A percentile compares a stretch with the other conserved stretches of the same genome.
Conservation (phyloP, 768 basidiomycete genomes). For the Trametes cingulata region DNA sequence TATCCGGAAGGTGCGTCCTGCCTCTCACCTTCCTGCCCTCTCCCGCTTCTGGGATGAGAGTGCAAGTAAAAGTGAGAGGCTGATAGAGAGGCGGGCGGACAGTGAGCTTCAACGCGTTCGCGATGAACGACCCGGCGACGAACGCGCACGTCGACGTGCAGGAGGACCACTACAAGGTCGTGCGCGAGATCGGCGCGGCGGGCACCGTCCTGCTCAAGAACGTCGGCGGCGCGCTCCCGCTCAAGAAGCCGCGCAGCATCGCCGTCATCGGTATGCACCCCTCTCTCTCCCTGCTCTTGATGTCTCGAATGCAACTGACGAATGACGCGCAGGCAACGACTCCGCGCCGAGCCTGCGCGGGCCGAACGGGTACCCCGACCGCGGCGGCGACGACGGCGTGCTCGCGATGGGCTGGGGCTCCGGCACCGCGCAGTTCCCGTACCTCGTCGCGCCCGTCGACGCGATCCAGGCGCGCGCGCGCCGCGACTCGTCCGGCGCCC, state of each 20-base stretch:
- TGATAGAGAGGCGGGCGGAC: conserved; percentile 1
- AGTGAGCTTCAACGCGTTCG: conserved; percentile 73
- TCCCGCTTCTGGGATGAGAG: no score
- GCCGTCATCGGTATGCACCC: conserved; percentile 61
- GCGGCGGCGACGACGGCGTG: conserved; percentile 51
- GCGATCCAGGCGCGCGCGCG: conserved; percentile 76
- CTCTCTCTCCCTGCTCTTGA: not conserved
- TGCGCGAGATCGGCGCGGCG: conserved; percentile 72
- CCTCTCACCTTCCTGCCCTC: not conserved
- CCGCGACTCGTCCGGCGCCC: conserved; percentile 39
- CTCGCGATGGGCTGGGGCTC: conserved; percentile 88
- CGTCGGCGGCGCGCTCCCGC: conserved; percentile 51
- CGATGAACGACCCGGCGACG: conserved; percentile 47
- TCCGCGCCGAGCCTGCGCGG: conserved; percentile 46
- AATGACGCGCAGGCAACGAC: conserved; percentile 43
- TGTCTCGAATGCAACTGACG: conserved; percentile 19
- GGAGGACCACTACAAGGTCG: conserved; percentile 63
- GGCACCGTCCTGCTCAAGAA: conserved; percentile 82
- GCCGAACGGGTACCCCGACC: conserved; percentile 50
- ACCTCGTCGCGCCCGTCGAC: conserved; percentile 78
- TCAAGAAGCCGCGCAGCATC: conserved; percentile 59
- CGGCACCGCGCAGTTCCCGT: conserved; percentile 72
- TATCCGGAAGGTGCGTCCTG: conserved; percentile 51
- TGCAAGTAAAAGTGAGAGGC: not conserved
- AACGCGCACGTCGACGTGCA: conserved; percentile 71